Evolutionary conservation across 805 yeast genomes (phyloP), one percentile per base, ranked within the genome.

Genomic region (Sugiyamaella smithiae): DNA sequence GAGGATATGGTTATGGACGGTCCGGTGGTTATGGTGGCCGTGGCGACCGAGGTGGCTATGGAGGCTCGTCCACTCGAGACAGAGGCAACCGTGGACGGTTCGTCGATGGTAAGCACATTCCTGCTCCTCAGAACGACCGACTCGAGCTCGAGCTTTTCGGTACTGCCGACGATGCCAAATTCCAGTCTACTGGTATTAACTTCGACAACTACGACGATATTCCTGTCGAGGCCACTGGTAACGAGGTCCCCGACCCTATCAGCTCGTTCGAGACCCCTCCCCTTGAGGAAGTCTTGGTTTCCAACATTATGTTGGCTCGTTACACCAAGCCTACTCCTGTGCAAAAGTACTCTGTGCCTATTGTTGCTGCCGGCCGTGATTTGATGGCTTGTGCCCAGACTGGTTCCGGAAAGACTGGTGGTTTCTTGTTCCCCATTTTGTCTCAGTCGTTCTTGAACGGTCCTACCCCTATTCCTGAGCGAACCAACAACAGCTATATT

Each of bases 321-420:
- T 93, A 91, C 77, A 81, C 87, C 57, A 88, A 80, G 71, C 99
- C 99, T 66, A 93, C 99, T 29, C 99, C 96, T 45, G 96, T 88
- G 50, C 96, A 88, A 70, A 88, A 88, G 72, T 88, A 88, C 77
- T 88, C 96, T 40, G 85, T 88, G 56, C 96, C 96, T 58, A 88
- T 88, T 57, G 91, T 88, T 57, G 88, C 91, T 52, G 81, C 75
- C 52, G 88, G 90, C 63, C 81, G 96, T 72, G 96, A 88, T 72
- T 78, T 88, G 72, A 88, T 88, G 96, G 96, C 96, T 31, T 88
- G 96, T 80, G 96, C 96, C 52, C 96, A 88, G 76, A 88, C 96
- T 60, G 96, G 96, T 84, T 90, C 98, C 51, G 99, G 99, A 81
- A 93, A 93, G 76, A 93, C 99, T 67, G 99, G 98, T 79, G 99